Evolutionary conservation across 257 asterid species (phyloP), one percentile per base, ranked within the genome.

Genomic region (Vinca minor): DNA sequence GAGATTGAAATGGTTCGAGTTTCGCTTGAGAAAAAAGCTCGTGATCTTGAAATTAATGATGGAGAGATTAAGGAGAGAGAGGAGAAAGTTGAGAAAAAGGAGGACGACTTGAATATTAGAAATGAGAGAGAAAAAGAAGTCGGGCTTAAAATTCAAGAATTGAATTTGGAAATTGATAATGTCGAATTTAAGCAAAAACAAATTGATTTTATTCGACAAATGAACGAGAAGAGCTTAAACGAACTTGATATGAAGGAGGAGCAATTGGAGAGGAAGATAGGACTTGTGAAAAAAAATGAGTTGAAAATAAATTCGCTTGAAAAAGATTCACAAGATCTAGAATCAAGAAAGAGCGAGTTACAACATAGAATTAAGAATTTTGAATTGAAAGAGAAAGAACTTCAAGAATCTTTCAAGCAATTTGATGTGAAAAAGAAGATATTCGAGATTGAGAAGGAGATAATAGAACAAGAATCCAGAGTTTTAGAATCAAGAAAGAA

Each of bases 221-320:
- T 48, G 21, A 63, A 62, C 42, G 72, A 64, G 42, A 49, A 56
- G 54, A 74, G 23, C 34, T 4, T 13, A 63, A 55, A 45, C 35
- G 70, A 69, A 53, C 70, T 79, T 54, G 74, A 73, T 18, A 41
- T 53, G 49, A 79, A 65, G 45, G 80, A 82, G 68, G 70, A 68
- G 66, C 61, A 28, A 59, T 50, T 78, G 59, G 62, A 69, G 36
- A 70, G 79, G 29, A 71, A 62, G 69, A 71, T 39, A 29, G 72
- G 41, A 12, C 5, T 13, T 0, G 1, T 15, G 60, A 29, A 31
- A 59, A 72, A 74, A 25, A 57, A 57, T 53, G 66, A 42, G 25
- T 21, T 25, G 23, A 5, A 4, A 15, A 17, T 0, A 3, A 12
- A 28, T 20, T 26, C 64, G 53, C 14, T 70, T 20, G 64, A 62